Percentiles rank a stretch among this genome's conserved stretches.
phyloP scores from a whole-genome alignment of 2,329 filamentous ascomycete species.

The Hawksworthiomyces lignivorus region DNA sequence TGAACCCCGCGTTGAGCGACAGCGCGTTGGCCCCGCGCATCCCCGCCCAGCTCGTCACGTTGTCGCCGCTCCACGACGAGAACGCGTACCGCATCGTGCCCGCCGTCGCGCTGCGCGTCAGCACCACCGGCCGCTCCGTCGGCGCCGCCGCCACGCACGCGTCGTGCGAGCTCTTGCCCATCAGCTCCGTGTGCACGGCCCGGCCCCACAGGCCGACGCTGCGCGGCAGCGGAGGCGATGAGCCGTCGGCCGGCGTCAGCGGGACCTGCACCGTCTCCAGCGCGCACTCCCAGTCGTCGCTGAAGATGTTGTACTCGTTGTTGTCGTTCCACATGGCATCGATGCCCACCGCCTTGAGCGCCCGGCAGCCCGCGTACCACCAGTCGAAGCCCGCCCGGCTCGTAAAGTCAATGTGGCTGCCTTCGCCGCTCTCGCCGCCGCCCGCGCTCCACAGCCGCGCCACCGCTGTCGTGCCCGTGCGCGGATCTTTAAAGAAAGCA shows the following conservation, averaged over 20 bases:
- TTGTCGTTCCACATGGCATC: constrained; percentile 76
- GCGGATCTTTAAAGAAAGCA: constrained; percentile 57
- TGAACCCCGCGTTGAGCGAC: constrained; percentile 60
- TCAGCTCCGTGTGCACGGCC: constrained; percentile 61
- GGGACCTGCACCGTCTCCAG: constrained; percentile 41
- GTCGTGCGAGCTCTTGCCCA: constrained; percentile 63
- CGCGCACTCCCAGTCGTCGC: constrained; percentile 58
- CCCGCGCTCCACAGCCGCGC: constrained; percentile 66
- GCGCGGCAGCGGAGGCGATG: too few species aligned
- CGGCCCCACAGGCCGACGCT: constrained; percentile 63
- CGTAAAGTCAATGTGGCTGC: constrained; percentile 67
- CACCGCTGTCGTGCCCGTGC: constrained; percentile 40
- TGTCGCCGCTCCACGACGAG: constrained; percentile 70
- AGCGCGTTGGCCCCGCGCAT: constrained; percentile 67
- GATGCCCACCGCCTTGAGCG: constrained; percentile 55
- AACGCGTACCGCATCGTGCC: constrained; percentile 63
- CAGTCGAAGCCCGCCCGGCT: constrained; percentile 58
- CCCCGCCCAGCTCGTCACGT: constrained; percentile 64
- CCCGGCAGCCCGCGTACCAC: constrained; percentile 63
- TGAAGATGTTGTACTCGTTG: constrained; percentile 63
- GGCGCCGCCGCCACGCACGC: constrained; percentile 53
- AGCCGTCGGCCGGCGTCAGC: too few species aligned
- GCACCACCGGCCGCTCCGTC: constrained; percentile 54
- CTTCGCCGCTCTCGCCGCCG: constrained; percentile 61
- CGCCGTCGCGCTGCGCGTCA: constrained; percentile 63